A percentile compares a stretch with the other conserved stretches of the same genome.
Conservation (phyloP, 352 stramenopile genomes). For the Phytophthora capsici region DNA sequence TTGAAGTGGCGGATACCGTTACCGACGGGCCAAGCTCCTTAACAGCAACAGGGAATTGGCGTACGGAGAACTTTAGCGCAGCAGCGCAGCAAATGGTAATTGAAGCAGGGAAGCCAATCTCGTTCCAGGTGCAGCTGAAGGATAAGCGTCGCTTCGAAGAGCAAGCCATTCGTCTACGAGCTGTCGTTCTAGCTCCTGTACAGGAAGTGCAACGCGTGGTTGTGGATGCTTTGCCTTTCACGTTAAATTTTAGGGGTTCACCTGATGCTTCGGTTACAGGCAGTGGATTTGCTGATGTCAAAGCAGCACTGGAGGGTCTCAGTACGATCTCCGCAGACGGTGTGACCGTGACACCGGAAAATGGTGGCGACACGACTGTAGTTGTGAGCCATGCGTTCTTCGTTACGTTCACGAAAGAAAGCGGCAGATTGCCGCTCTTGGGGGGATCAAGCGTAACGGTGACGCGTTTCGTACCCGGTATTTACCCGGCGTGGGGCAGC, state of each 20-base stretch:
- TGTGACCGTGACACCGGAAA: slow-evolving; percentile 70
- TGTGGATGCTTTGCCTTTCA: slow-evolving; percentile 45
- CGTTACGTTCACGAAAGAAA: slow-evolving; percentile 72
- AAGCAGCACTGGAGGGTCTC: slow-evolving; percentile 73
- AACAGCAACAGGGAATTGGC: slow-evolving; percentile 67
- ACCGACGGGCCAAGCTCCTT: slow-evolving; percentile 81
- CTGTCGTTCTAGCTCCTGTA: slow-evolving; percentile 52
- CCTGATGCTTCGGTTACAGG: slow-evolving; percentile 38
- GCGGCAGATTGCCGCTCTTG: slow-evolving; percentile 53
- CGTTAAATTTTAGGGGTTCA: slow-evolving; percentile 70
- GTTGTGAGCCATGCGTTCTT: slow-evolving; percentile 51
- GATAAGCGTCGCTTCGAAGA: slow-evolving; percentile 81
- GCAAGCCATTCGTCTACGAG: slow-evolving; percentile 67
- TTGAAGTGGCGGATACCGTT: slow-evolving; percentile 77
- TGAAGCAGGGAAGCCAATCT: slow-evolving; percentile 53
- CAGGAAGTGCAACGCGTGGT: slow-evolving; percentile 68
- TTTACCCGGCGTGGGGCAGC: slow-evolving; percentile 89
- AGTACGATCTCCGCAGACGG: slow-evolving; percentile 82
- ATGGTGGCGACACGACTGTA: slow-evolving; percentile 39
- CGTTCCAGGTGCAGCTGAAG: slow-evolving; percentile 92
- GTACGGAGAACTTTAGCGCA: slow-evolving; percentile 67
- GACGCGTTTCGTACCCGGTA: slow-evolving; percentile 40
- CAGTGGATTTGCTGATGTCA: slow-evolving; percentile 54
- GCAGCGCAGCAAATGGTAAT: slow-evolving; percentile 58
- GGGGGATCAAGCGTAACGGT: slow-evolving; percentile 31